These are phyloP conservation scores for Trypethelium eluteriae DNA, from an alignment of 495 filamentous ascomycete species.

Conservation along the genomic window DNA sequence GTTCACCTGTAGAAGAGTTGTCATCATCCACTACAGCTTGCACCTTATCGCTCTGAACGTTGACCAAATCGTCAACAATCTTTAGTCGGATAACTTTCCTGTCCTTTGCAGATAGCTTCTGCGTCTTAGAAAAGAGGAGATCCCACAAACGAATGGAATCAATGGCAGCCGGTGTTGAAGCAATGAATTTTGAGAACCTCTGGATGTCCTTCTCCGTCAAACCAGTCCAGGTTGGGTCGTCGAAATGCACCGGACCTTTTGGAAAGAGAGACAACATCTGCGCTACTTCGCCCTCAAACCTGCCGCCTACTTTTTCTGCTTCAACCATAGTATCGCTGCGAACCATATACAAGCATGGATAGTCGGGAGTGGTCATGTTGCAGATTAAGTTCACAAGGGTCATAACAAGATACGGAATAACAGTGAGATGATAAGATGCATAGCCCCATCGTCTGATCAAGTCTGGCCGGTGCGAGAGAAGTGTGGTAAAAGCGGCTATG, in stretches of 20 bases:
- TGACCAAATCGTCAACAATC: slow-evolving; percentile 2
- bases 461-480: slow-evolving; percentile 4
- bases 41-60: neutral
- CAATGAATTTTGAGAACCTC: slow-evolving; percentile 6
- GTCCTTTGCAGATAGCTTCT: slow-evolving; percentile 9
- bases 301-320: slow-evolving; percentile 5
- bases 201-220: slow-evolving; percentile 7
- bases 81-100: slow-evolving; percentile 5
- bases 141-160: neutral
- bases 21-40: neutral
- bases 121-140: slow-evolving; percentile 4
- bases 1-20: neutral
- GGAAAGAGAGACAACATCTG: slow-evolving; percentile 10
- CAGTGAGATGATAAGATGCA: slow-evolving; percentile 8
- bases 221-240: slow-evolving; percentile 8
- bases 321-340: slow-evolving; percentile 7
- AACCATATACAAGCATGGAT: slow-evolving; percentile 10
- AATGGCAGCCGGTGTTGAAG: slow-evolving; percentile 1
- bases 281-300: slow-evolving; percentile 8
- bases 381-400: slow-evolving; percentile 10
- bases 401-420: slow-evolving; percentile 6
- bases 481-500: slow-evolving; percentile 5
- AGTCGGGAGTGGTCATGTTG: slow-evolving; percentile 5
- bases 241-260: slow-evolving; percentile 5
- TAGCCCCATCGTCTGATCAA: slow-evolving; percentile 10